Evolutionary conservation across 371 early-diverging fungal genomes (phyloP), one percentile per base, ranked within the genome.

Genomic region (Phascolomyces articulosus): DNA sequence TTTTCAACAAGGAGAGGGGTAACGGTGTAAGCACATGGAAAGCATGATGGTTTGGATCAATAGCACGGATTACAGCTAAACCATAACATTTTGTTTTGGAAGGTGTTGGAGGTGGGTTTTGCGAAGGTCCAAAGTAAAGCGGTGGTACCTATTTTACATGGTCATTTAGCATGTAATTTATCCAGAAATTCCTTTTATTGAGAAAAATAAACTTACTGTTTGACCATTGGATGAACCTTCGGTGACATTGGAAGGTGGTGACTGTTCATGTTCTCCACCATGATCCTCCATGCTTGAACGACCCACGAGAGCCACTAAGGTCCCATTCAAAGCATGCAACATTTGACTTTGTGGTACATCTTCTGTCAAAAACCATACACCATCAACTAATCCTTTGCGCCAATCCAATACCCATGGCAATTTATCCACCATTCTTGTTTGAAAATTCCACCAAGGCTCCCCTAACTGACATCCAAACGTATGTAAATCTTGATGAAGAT

Each of bases 281-380:
- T 44, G 18, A 18, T 18, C 18, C 1, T n/a, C n/a, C n/a, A n/a
- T n/a, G n/a, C n/a, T n/a, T n/a, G 44, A 13, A 18, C 4, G 24
- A 53, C 60, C 59, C 88, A 91, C 80, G 9, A 93, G 66, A 0
- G 85, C 93, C 1, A 95, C 94, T 2, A 93, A 47, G 40, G 81
- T 84, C 1, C 90, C 93, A 68, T 93, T 93, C 24, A 93, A 73
- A 0, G 91, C 89, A 71, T 88, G 84, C 20, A 93, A 68, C n/a
- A 90, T 69, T 60, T 93, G 92, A 48, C 86, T 85, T 4, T 73
- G 64, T 3, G 90, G 87, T 20, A 95, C 89, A 38, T 90, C 87
- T 51, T 84, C 83, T 57, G 74, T 84, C 26, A 84, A 64, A 3
- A 88, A 61, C 82, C 87, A 87, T 18, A 88, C 61, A 2, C 85